phyloP scores from a whole-genome alignment of 805 yeast genomes.

The Candida maris region DNA sequence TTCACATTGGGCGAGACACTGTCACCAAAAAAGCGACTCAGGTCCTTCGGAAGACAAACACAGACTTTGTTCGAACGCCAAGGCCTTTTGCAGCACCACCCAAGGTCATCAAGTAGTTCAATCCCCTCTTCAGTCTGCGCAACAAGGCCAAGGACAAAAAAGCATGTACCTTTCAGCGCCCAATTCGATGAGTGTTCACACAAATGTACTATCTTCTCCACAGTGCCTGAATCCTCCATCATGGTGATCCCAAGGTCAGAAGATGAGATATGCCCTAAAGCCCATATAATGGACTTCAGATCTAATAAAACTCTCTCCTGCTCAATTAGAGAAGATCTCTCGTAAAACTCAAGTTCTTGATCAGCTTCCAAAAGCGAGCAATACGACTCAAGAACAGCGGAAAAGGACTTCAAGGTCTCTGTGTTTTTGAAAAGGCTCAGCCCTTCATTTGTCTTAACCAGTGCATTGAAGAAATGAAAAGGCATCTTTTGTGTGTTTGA shows the following conservation, averaged over 20 bases:
- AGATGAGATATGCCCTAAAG: conserved; percentile 78
- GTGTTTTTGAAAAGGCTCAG: conserved; percentile 48
- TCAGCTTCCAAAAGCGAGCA: conserved; percentile 12
- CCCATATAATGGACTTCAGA: conserved; percentile 80
- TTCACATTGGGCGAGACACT: conserved; percentile 5
- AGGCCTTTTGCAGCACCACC: conserved; percentile 60
- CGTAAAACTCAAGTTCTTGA: conserved; percentile 20
- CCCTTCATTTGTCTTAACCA: conserved; percentile 81
- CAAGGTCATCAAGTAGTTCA: conserved; percentile 77
- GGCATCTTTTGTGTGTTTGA: conserved; percentile 35
- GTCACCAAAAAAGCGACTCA: conserved; percentile 16
- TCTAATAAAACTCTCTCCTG: conserved; percentile 38
- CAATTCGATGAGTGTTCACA: conserved; percentile 46
- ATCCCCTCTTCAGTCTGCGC: conserved; percentile 73
- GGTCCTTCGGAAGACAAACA: conserved; percentile 26
- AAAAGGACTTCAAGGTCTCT: conserved; percentile 24
- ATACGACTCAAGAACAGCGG: conserved; percentile 18
- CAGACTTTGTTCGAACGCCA: conserved; percentile 38
- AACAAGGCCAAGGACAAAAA: conserved; percentile 71
- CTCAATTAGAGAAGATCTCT: conserved; percentile 16
- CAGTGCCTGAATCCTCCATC: conserved; percentile 44
- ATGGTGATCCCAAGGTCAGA: conserved; percentile 64
- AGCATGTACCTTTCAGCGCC: conserved; percentile 72
- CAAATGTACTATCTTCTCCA: conserved; percentile 51
- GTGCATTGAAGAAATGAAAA: conserved; percentile 72